A percentile compares a stretch with the other conserved stretches of the same genome.
phyloP scores from a whole-genome alignment of 768 basidiomycete species.

The Russula vinacea region DNA sequence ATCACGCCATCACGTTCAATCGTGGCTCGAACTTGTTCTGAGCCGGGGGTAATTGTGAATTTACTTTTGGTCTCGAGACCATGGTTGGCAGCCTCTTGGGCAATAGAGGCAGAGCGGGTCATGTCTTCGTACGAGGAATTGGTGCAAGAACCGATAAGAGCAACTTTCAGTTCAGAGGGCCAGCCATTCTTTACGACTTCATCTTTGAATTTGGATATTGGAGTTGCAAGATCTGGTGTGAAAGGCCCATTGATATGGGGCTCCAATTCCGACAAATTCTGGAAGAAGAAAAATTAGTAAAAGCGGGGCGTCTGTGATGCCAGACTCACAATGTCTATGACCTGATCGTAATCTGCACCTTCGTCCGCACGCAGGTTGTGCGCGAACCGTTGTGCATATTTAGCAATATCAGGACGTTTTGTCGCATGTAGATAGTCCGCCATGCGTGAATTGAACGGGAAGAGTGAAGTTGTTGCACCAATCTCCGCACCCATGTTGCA shows the following conservation, averaged over 20 bases:
- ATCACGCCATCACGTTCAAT: slow-evolving; percentile 96
- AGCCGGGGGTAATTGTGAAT: slow-evolving; percentile 98
- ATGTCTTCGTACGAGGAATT: slow-evolving; percentile 99
- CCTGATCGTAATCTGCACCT: slow-evolving; percentile 88
- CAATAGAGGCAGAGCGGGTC: slow-evolving; percentile 95
- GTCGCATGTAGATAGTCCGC: slow-evolving; percentile 91
- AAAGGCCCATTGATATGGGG: slow-evolving; percentile 99
- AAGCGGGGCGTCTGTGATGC: background rate
- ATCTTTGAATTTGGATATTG: slow-evolving; percentile 90
- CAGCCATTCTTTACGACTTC: slow-evolving; percentile 94
- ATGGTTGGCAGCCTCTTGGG: slow-evolving; percentile 80
- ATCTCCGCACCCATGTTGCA: slow-evolving; percentile 99
- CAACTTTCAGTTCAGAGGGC: slow-evolving; percentile 96
- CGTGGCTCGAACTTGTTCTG: slow-evolving; percentile 97
- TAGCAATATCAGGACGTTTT: slow-evolving; percentile 80
- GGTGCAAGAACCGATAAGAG: slow-evolving; percentile 98
- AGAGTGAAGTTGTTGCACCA: slow-evolving; percentile 96
- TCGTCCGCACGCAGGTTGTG: slow-evolving; percentile 90
- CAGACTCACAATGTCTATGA: slow-evolving; percentile 79
- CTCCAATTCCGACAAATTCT: slow-evolving; percentile 96
- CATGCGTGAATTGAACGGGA: slow-evolving; percentile 99
- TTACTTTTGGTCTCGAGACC: slow-evolving; percentile 87
- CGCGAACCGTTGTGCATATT: slow-evolving; percentile 83
- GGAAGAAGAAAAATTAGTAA: slow-evolving; percentile 7
- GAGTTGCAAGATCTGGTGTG: slow-evolving; percentile 99